phyloP scores from a whole-genome alignment of 805 yeast species.

The Cyberlindnera misumaiensis region DNA sequence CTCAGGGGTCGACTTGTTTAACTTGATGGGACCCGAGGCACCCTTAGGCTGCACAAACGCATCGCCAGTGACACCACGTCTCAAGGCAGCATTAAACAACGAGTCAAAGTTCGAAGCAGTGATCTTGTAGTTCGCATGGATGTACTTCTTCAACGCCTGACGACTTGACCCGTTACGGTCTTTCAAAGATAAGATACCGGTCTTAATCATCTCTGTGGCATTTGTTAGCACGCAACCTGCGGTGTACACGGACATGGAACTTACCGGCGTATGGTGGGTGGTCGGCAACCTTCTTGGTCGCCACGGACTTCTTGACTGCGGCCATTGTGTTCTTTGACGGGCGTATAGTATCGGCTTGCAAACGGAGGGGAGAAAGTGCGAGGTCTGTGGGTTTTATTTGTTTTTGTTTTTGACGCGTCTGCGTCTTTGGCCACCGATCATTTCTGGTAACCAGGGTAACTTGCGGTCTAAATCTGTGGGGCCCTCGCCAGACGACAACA shows the following conservation, averaged over 20 bases:
- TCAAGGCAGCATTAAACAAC: slow-evolving; percentile 69
- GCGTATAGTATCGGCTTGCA: no score
- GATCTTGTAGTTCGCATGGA: slow-evolving; percentile 54
- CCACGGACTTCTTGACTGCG: slow-evolving; percentile 9
- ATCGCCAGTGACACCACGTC: slow-evolving; percentile 74
- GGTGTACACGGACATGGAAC: slow-evolving; percentile 5
- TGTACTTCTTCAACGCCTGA: slow-evolving; percentile 81
- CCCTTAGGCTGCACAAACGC: slow-evolving; percentile 83
- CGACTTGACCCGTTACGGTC: slow-evolving; percentile 82
- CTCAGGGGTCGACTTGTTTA: slow-evolving; percentile 26
- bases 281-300: slow-evolving; percentile 20
- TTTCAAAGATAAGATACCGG: slow-evolving; percentile 63
- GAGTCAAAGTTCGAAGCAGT: slow-evolving; percentile 63
- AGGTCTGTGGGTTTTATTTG: neutral
- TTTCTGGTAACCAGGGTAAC: no score
- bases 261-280: slow-evolving; percentile 24
- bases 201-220: slow-evolving; percentile 28
- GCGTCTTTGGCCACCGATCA: neutral
- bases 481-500: no score
- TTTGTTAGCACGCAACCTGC: neutral
- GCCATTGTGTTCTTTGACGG: slow-evolving; percentile 12
- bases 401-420: neutral
- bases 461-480: no score
- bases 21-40: slow-evolving; percentile 78
- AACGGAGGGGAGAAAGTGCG: neutral